Evolutionary conservation across 257 asterid genomes (phyloP).

Genomic region (Phtheirospermum japonicum): DNA sequence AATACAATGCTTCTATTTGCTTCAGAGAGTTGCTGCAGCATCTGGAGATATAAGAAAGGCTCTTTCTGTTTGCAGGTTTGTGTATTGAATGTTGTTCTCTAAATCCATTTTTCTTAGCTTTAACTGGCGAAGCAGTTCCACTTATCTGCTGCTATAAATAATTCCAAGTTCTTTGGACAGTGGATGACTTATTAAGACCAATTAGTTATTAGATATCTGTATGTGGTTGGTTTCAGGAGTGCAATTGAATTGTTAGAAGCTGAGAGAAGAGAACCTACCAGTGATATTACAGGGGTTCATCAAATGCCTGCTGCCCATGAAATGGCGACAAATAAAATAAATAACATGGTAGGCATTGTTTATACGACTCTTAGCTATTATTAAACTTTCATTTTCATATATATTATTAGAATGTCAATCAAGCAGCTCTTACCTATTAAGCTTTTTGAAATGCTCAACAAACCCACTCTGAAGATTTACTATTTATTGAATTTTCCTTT

Average conservation of each 20-base stretch:
- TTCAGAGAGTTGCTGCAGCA: slow-evolving; percentile 91
- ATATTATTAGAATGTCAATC: too few relatives aligned
- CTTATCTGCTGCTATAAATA: background rate
- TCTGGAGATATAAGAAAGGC: slow-evolving; percentile 98
- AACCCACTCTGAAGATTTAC: background rate
- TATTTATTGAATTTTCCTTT: background rate
- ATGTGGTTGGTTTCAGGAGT: slow-evolving; percentile 50
- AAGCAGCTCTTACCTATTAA: background rate
- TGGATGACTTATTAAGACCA: background rate
- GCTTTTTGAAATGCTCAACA: slow-evolving; percentile 14
- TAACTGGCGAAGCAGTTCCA: slow-evolving; percentile 1
- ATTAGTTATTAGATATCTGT: background rate
- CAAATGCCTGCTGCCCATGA: slow-evolving; percentile 39
- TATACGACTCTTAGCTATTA: background rate
- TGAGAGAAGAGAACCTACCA: slow-evolving; percentile 50
- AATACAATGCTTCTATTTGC: slow-evolving; percentile 25
- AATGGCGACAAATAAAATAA: slow-evolving; percentile 34
- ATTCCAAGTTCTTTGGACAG: slow-evolving; percentile 17
- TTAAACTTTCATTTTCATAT: too few relatives aligned
- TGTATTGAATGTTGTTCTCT: slow-evolving; percentile 20
- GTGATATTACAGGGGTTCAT: slow-evolving; percentile 35
- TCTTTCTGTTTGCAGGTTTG: slow-evolving; percentile 88
- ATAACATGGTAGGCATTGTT: slow-evolving; percentile 44
- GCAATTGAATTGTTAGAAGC: slow-evolving; percentile 83
- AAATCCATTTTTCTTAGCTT: slow-evolving; percentile 17